Evolutionary conservation across 1,284 basidiomycete species (phyloP).

Genomic region (Trametes sp.): DNA sequence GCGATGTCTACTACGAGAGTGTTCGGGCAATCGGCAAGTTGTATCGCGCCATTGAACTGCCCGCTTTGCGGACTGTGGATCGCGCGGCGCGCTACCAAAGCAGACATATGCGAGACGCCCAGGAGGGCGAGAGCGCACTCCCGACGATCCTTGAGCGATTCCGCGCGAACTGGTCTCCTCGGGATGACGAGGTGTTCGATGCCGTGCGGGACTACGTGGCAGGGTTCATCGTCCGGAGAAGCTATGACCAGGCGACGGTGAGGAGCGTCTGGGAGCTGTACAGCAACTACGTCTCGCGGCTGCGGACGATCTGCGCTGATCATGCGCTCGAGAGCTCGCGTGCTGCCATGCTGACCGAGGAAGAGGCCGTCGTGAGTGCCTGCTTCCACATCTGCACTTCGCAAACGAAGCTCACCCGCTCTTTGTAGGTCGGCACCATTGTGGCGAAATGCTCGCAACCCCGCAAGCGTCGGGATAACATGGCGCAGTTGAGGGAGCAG

Average conservation of each 20-base stretch:
- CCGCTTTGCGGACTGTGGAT: slow-evolving; percentile 41
- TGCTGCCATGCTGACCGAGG: slow-evolving; percentile 59
- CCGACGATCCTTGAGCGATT: slow-evolving; percentile 37
- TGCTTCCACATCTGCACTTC: no score
- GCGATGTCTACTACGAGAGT: slow-evolving; percentile 57
- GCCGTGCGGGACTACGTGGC: slow-evolving; percentile 36
- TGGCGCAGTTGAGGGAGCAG: slow-evolving; percentile 60
- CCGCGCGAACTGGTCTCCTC: slow-evolving; percentile 25
- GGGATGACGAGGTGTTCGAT: slow-evolving; percentile 32
- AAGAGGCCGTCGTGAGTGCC: slow-evolving; percentile 54
- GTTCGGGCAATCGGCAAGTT: slow-evolving; percentile 60
- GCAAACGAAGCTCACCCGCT: not conserved
- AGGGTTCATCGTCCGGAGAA: slow-evolving; percentile 35
- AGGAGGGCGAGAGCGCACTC: slow-evolving; percentile 26
- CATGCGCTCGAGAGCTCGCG: slow-evolving; percentile 54
- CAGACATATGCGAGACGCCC: slow-evolving; percentile 27
- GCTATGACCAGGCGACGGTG: slow-evolving; percentile 33
- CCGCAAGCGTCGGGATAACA: slow-evolving; percentile 58
- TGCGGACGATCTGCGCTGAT: slow-evolving; percentile 56
- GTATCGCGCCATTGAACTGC: slow-evolving; percentile 64
- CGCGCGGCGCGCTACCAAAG: slow-evolving; percentile 33
- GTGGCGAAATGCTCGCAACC: slow-evolving; percentile 64
- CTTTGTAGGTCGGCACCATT: slow-evolving; percentile 58
- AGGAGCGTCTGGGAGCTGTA: slow-evolving; percentile 48
- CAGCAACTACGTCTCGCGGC: slow-evolving; percentile 52